Conservation (phyloP, 83 land plant species). For the Larix sibirica region DNA sequence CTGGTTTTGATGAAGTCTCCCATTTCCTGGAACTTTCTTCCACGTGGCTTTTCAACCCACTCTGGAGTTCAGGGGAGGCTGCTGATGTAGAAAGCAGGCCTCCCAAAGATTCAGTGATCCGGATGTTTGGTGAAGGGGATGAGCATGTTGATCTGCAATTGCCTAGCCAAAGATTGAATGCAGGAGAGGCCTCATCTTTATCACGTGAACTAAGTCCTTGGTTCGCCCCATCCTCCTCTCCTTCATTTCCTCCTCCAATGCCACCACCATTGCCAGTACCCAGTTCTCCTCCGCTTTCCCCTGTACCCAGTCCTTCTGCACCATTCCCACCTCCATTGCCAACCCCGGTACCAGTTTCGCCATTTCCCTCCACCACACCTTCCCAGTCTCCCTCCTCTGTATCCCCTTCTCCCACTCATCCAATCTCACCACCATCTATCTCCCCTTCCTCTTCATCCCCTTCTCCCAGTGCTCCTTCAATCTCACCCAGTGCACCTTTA, state of each 20-base stretch:
- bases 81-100: too few species aligned
- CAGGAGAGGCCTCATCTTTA: background rate
- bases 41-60: background rate
- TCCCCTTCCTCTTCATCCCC: background rate
- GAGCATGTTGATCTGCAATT: background rate
- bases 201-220: too few species aligned
- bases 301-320: background rate
- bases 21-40: background rate
- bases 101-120: background rate
- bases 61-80: background rate
- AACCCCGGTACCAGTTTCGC: background rate
- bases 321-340: background rate
- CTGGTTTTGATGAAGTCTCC: background rate
- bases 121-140: constrained; percentile 9
- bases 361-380: background rate
- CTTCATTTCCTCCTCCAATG: background rate
- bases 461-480: background rate
- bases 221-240: background rate
- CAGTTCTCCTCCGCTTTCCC: background rate
- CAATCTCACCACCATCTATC: background rate
- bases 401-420: background rate
- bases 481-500: background rate
- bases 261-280: background rate
- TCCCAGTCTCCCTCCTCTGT: background rate
- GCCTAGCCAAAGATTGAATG: background rate